Base-by-base conservation (phyloP, 495 filamentous ascomycete genomes). In the Thozetella sp. region DNA sequence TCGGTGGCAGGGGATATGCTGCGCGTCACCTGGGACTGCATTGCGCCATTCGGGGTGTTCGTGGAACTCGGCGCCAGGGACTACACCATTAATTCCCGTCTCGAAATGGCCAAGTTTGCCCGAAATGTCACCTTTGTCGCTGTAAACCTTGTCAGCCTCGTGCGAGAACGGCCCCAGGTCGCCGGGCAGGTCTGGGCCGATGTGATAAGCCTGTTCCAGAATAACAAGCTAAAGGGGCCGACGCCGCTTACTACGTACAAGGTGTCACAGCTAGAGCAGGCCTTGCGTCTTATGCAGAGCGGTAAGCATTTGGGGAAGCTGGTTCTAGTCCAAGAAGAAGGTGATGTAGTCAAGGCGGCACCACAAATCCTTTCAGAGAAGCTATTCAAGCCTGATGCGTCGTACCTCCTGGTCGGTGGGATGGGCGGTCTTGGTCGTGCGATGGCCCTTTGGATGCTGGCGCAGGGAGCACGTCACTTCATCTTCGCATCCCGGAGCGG, bases 391-490 rank as follows among this genome's bases (percentile, higher is more conserved):
- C n/a, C n/a, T n/a, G 67, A 77, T 26, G 74, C 70, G 1, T 80
- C 80, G 0, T 88, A 88, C 56, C 60, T 90, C 13, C 64, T 90
- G 1, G 72, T 83, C 22, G 85, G 87, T 2, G 84, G 87, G 13
- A 77, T 87, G 0, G 85, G 88, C 4, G 88, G 87, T 1, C 73
- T 91, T 11, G 87, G 88, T 2, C 73, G 79, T 15, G 75, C 80
- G 13, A 70, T 91, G 54, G 72, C 84, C 13, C 73, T 63, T 0
- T 87, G 78, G 78, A 75, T 91, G 72, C 76, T 78, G 3, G 65
- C 78, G 17, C 71, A 80, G 30, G 87, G 86, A 1, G 88, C 87
- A 0, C 64, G 70, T 2, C 69, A 82, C 61, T 59, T 91, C 1
- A 72, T 83, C 0, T 76, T 87, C 48, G 63, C 88, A 4, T 86